Base-by-base conservation (phyloP, 495 filamentous ascomycete genomes). In the Glonium stellatum region DNA sequence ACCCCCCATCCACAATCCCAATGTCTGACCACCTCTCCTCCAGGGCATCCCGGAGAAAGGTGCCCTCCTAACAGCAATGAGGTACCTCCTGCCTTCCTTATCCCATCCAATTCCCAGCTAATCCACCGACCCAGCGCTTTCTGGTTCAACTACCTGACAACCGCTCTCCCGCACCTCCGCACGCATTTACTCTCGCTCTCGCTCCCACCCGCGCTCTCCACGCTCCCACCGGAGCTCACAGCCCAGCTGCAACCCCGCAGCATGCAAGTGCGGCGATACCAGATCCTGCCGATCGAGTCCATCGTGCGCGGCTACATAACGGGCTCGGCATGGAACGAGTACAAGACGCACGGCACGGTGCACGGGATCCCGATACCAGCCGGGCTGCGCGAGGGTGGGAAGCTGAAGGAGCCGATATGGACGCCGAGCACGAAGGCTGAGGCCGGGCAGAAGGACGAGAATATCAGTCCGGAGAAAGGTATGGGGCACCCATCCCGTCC, bases 291-390 rank as follows among this genome's bases (percentile, higher is more conserved):
- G n/a, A 80, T 97, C 60, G 93, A 97, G 75, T 89, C 87, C 18
- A 89, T 91, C 58, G 91, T 96, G 1, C 85, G 92, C 31, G 92
- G 93, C 57, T 97, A 97, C 73, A 86, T 98, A 72, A 96, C 92
- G 5, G 93, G 93, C 12, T 88, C 86, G 57, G 91, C 90, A 4
- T 98, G 93, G 93, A 79, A 76, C 34, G 91, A 95, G 72, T 89
- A 89, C 70, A 73, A 84, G 67, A 79, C 80, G 54, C 75, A 75
- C 34, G 88, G 87, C 44, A 96, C 92, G 0, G 86, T 97, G 22
- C 87, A 96, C 70, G 88, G 88, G 5, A 85, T 90, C 47, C 72
- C 77, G 21, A 75, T 93, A 46, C 76, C 83, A 5, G 74, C 78
- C 10, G 89, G 88, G 0, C 72, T 96, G 59, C 68, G 78, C 64